These are phyloP conservation scores for Alternaria sp. DNA, from an alignment of 2,329 filamentous ascomycete genomes.

Conservation along the genomic window DNA sequence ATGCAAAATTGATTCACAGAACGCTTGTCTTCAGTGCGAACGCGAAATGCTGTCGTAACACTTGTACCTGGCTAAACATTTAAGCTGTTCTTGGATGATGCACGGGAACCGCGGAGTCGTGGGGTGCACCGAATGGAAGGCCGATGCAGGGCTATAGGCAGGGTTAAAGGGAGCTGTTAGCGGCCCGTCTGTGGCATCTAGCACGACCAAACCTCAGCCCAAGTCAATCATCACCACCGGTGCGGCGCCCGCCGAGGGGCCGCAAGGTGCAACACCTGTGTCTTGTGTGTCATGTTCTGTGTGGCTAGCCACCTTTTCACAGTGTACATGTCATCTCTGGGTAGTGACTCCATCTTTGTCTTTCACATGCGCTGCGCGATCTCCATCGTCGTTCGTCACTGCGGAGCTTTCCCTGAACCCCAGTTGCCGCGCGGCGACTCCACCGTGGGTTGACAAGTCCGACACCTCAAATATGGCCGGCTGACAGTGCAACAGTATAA, in stretches of 20 bases:
- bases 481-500: slow-evolving; percentile 13
- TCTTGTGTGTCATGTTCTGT: slow-evolving; percentile 9
- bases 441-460: slow-evolving; percentile 20
- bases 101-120: slow-evolving; percentile 6
- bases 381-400: slow-evolving; percentile 4
- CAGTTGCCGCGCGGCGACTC: slow-evolving; percentile 25
- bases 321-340: slow-evolving; percentile 6
- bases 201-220: slow-evolving; percentile 7
- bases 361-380: not conserved
- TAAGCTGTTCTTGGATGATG: slow-evolving; percentile 9
- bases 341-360: not conserved
- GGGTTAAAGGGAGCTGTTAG: slow-evolving; percentile 5
- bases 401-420: slow-evolving; percentile 7
- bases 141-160: slow-evolving; percentile 6
- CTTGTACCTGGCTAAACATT: slow-evolving; percentile 13
- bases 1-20: not conserved
- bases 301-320: not conserved
- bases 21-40: not conserved
- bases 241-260: slow-evolving; percentile 14
- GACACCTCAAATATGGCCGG: not conserved
- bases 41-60: not conserved
- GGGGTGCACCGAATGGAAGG: slow-evolving; percentile 10
- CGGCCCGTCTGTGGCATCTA: slow-evolving; percentile 6
- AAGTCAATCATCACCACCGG: slow-evolving; percentile 10
- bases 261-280: slow-evolving; percentile 8